Evolutionary conservation across 208 protist species (phyloP).

Genomic region (Porcisia deanei): DNA sequence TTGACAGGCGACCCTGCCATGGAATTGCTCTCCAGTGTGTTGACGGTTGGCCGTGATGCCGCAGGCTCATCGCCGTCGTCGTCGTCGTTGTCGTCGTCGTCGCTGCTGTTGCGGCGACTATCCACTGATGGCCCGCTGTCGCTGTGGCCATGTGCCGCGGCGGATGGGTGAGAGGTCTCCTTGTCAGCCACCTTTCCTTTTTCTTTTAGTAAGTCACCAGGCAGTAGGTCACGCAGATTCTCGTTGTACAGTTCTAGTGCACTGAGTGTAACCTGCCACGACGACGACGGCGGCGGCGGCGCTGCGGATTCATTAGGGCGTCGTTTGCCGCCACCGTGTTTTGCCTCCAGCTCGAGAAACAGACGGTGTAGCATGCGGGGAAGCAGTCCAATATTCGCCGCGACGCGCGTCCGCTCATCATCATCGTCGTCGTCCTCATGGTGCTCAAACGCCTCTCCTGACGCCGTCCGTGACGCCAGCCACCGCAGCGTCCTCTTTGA

Average conservation of each 20-base stretch:
- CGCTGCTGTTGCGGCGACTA: not conserved
- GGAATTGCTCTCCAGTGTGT: not conserved
- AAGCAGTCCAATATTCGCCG: constrained; percentile 35
- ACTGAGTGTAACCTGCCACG: constrained; percentile 46
- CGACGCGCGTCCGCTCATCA: constrained; percentile 8
- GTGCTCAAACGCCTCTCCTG: not conserved
- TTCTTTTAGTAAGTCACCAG: not conserved
- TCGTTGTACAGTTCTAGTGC: constrained; percentile 84
- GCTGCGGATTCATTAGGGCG: constrained; percentile 6
- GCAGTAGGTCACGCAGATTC: constrained; percentile 71
- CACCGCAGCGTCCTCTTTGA: constrained; percentile 13
- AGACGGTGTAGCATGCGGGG: constrained; percentile 53
- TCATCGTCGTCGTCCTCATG: constrained; percentile 19
- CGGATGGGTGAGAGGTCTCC: constrained; percentile 1
- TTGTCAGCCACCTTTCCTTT: not conserved
- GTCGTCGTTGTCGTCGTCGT: not conserved
- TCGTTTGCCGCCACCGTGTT: constrained; percentile 3
- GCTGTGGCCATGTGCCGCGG: not conserved
- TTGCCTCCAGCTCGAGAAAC: constrained; percentile 33
- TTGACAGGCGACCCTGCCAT: not conserved
- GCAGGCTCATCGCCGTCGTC: constrained; percentile 1
- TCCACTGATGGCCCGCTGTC: not conserved
- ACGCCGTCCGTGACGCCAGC: not conserved
- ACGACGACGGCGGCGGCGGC: not conserved
- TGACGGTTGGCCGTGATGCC: constrained; percentile 13